Percentiles rank a stretch among this genome's conserved stretches.
These are phyloP conservation scores for Cladophialophora carrionii DNA, from an alignment of 2,329 filamentous ascomycete species.

Conservation along the genomic window DNA sequence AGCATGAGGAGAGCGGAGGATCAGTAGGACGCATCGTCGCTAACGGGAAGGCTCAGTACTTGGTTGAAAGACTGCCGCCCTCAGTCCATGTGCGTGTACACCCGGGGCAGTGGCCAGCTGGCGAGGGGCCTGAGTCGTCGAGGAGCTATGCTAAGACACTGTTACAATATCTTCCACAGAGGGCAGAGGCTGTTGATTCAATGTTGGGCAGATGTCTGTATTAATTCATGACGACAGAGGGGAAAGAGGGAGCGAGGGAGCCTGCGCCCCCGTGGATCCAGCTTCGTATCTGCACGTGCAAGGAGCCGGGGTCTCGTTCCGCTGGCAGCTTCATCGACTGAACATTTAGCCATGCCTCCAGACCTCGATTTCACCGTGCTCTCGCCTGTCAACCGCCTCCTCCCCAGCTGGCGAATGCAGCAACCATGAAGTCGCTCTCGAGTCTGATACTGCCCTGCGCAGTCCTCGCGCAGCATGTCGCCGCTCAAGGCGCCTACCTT, in stretches of 20 bases:
- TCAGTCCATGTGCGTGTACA: background rate
- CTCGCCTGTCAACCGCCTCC: constrained; percentile 18
- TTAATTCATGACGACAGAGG: background rate
- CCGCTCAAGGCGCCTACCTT: constrained; percentile 37
- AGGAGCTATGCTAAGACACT: background rate
- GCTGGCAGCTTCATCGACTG: background rate
- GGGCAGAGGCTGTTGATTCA: background rate
- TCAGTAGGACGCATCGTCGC: constrained; percentile 29
- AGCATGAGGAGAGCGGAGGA: constrained; percentile 29
- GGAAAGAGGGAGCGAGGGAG: too few relatives aligned
- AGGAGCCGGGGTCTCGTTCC: background rate
- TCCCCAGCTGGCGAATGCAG: constrained; percentile 24
- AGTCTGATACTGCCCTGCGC: constrained; percentile 22
- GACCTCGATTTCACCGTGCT: constrained; percentile 6
- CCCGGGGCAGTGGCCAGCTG: background rate
- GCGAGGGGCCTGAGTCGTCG: background rate
- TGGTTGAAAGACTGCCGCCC: background rate
- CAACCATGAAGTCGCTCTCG: constrained; percentile 29
- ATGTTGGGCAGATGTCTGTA: too few relatives aligned
- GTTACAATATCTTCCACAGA: background rate
- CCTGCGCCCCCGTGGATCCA: background rate
- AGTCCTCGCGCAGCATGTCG: constrained; percentile 31
- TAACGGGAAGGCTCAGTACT: constrained; percentile 4
- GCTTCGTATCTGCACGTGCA: constrained; percentile 7
- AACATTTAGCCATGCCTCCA: constrained; percentile 8